Evolutionary conservation across 176 grass and related monocot genomes (phyloP), one percentile per base, ranked within the genome.

Genomic region (sorghum (Sorghum bicolor)): DNA sequence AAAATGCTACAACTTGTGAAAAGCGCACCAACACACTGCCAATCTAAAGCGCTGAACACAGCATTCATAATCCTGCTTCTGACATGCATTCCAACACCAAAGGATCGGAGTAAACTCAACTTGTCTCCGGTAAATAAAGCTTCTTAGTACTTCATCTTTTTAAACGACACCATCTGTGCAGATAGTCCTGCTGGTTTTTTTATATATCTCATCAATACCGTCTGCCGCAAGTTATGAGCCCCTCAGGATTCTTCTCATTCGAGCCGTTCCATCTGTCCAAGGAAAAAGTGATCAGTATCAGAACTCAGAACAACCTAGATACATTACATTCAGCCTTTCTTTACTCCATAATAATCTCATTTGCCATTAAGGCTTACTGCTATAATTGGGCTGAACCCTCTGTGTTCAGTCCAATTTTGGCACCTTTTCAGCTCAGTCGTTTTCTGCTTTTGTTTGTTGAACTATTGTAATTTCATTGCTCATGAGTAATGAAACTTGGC

Each of bases 241-340:
- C 43, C n/a, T 31, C 2, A 2, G 62, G 10, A 25, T 77, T 6
- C 34, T 67, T 63, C 24, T 91, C 71, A 91, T 64, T 91, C 92
- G 0, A 94, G 84, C 47, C 87, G 81, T 82, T 94, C 84, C 89
- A 94, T 94, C 89, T 89, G 87, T 63, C 72, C 34, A 67, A 79
- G 67, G 36, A 44, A 81, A 74, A 79, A 25, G 43, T 26, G 70
- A 28, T 80, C 28, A 70, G 11, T 62, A 55, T 10, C 39, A 75
- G 6, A 62, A 63, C 30, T 40, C 33, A 44, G 8, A 45, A 74
- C 26, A 44, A 74, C 28, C 9, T 75, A 86, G 2, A 67, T 80
- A 28, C 25, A 44, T 58, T 77, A 31, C 25, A 29, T 16, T 45
- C 29, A 10, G 24, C 25, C 6, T 57, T 61, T 38, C 1, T 8